Conservation (phyloP, 345 rosid genomes). For the Gossypium mustelinum region DNA sequence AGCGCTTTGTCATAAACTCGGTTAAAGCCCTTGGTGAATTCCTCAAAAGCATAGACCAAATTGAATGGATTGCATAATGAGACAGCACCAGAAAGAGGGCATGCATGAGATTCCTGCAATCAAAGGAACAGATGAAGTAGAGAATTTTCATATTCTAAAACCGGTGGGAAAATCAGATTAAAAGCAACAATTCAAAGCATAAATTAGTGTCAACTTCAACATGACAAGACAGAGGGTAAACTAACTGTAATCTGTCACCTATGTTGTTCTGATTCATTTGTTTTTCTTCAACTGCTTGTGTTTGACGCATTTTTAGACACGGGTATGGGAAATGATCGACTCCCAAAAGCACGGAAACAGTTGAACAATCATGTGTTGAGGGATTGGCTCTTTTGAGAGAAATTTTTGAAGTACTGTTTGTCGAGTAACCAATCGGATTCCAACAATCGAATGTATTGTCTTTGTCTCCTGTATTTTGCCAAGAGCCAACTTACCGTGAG, state of each 20-base stretch:
- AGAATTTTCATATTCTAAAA: neutral
- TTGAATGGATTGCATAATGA: constrained; percentile 35
- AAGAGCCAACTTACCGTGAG: too few species aligned
- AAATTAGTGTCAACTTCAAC: neutral
- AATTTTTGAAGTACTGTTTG: too few species aligned
- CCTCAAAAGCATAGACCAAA: constrained; percentile 82
- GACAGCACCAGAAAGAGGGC: constrained; percentile 74
- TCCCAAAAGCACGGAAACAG: neutral
- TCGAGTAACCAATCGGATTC: too few species aligned
- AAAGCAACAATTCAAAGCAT: neutral
- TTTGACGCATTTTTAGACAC: neutral
- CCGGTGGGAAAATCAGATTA: neutral
- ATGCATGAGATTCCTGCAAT: constrained; percentile 56
- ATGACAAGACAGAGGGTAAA: neutral
- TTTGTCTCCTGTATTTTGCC: too few species aligned
- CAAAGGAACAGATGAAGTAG: constrained; percentile 7
- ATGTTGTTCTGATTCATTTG: neutral
- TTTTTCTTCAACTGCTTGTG: neutral
- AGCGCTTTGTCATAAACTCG: constrained; percentile 75
- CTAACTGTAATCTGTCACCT: neutral
- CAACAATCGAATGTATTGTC: too few species aligned
- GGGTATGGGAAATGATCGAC: neutral
- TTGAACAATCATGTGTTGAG: neutral
- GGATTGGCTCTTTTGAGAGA: too few species aligned
- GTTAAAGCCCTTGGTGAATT: constrained; percentile 88